Percentiles rank a stretch among this genome's conserved stretches.
Conservation (phyloP, 139 green algal species). For the Nannochloris sp. region DNA sequence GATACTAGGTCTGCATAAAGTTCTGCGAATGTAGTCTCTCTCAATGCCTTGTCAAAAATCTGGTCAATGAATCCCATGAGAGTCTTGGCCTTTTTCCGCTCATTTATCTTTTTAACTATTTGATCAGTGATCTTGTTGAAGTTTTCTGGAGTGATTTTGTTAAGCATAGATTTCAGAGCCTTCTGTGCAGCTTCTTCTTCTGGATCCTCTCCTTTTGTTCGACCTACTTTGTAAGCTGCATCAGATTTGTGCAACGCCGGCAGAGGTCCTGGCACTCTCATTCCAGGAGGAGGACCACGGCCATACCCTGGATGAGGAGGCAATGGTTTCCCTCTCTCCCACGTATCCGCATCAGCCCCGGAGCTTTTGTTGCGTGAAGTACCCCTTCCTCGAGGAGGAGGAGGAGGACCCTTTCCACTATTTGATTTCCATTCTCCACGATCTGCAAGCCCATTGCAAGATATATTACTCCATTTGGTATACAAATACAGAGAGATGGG, state of each 20-base stretch:
- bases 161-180: constrained; percentile 84
- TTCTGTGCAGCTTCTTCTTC: constrained; percentile 90
- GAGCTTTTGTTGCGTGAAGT: neutral
- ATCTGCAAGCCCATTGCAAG: too few relatives aligned
- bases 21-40: constrained; percentile 87
- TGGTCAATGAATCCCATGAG: constrained; percentile 74
- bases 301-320: constrained; percentile 27
- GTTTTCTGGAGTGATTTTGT: constrained; percentile 99
- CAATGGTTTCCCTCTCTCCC: constrained; percentile 36
- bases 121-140: constrained; percentile 79
- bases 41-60: constrained; percentile 98
- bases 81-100: constrained; percentile 53
- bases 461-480: too few relatives aligned
- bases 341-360: constrained; percentile 38
- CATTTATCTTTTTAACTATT: constrained; percentile 75
- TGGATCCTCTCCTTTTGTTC: constrained; percentile 52
- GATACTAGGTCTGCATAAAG: constrained; percentile 79
- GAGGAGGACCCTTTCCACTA: constrained; percentile 1
- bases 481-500: too few relatives aligned
- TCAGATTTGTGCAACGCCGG: constrained; percentile 49
- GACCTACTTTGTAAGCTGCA: constrained; percentile 46
- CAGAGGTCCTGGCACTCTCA: constrained; percentile 15
- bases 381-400: constrained; percentile 8
- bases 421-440: constrained; percentile 8
- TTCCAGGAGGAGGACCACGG: constrained; percentile 22